Evolutionary conservation across 2,329 filamentous ascomycete genomes (phyloP).

Genomic region (Phoma herbarum): DNA sequence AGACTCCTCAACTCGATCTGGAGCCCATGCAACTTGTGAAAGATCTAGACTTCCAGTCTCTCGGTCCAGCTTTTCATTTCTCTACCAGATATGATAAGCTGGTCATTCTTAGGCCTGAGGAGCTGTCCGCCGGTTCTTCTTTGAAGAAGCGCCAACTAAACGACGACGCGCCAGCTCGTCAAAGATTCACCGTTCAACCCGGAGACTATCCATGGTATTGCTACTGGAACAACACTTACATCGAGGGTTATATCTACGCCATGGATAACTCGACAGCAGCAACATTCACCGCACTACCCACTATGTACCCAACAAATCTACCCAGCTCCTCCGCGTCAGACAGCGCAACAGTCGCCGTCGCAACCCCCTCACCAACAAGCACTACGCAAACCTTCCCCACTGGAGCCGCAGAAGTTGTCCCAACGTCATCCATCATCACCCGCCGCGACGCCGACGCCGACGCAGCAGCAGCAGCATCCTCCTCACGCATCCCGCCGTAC

Average conservation of each 20-base stretch:
- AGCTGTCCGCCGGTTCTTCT: slow-evolving; percentile 43
- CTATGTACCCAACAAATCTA: slow-evolving; percentile 33
- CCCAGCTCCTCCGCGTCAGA: slow-evolving; percentile 27
- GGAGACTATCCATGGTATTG: slow-evolving; percentile 74
- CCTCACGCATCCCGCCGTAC: slow-evolving; percentile 49
- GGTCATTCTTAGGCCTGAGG: slow-evolving; percentile 60
- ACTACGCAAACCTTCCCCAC: slow-evolving; percentile 17
- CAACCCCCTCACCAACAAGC: slow-evolving; percentile 21
- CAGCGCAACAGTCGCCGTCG: slow-evolving; percentile 14
- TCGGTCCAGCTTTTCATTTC: slow-evolving; percentile 72
- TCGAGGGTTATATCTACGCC: slow-evolving; percentile 73
- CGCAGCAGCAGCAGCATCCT: slow-evolving; percentile 26
- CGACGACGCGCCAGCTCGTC: slow-evolving; percentile 38
- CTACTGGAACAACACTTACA: slow-evolving; percentile 72
- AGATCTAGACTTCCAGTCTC: slow-evolving; percentile 64
- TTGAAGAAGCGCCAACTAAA: slow-evolving; percentile 29
- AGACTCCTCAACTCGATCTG: slow-evolving; percentile 62
- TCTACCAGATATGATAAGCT: slow-evolving; percentile 70
- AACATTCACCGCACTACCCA: slow-evolving; percentile 39
- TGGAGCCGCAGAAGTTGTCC: slow-evolving; percentile 9
- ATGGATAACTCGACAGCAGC: slow-evolving; percentile 59
- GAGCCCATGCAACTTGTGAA: slow-evolving; percentile 63
- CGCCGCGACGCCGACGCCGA: slow-evolving; percentile 30
- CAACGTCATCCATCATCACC: slow-evolving; percentile 21
- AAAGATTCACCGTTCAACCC: slow-evolving; percentile 57